Evolutionary conservation across 192 early-diverging fungal species (phyloP).

Genomic region (Rhizoclosmatium sp.): DNA sequence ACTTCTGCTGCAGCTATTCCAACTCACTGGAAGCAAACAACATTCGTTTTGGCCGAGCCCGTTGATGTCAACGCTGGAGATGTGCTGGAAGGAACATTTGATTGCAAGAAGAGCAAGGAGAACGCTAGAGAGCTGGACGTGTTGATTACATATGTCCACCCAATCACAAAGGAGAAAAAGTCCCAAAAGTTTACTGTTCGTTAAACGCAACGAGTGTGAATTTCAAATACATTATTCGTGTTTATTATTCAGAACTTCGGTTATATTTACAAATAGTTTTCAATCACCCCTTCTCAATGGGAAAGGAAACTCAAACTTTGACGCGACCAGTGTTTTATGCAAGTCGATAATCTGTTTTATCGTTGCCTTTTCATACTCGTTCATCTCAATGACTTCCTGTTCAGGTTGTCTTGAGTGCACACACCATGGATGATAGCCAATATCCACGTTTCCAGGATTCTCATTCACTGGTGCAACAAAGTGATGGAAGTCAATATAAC

Average conservation of each 20-base stretch:
- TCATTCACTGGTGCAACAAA: constrained; percentile 16
- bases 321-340: constrained; percentile 20
- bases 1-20: constrained; percentile 78
- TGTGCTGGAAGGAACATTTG: constrained; percentile 63
- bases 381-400: constrained; percentile 24
- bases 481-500: constrained; percentile 38
- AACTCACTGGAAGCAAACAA: constrained; percentile 99
- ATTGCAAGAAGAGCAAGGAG: constrained; percentile 65
- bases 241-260: no score
- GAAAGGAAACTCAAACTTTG: constrained; percentile 6
- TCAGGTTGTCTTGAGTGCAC: constrained; percentile 18
- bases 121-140: constrained; percentile 80
- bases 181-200: constrained; percentile 36
- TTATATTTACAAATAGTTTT: neutral
- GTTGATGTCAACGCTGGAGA: constrained; percentile 56
- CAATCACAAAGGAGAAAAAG: constrained; percentile 17
- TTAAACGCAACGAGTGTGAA: neutral
- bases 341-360: constrained; percentile 14
- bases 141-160: constrained; percentile 32
- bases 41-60: constrained; percentile 76
- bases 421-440: constrained; percentile 48
- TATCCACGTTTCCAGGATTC: constrained; percentile 44
- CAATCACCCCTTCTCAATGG: neutral
- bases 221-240: neutral
- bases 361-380: neutral